phyloP scores from a whole-genome alignment of 495 filamentous ascomycete species.

The Podospora bellae-mahoneyi region DNA sequence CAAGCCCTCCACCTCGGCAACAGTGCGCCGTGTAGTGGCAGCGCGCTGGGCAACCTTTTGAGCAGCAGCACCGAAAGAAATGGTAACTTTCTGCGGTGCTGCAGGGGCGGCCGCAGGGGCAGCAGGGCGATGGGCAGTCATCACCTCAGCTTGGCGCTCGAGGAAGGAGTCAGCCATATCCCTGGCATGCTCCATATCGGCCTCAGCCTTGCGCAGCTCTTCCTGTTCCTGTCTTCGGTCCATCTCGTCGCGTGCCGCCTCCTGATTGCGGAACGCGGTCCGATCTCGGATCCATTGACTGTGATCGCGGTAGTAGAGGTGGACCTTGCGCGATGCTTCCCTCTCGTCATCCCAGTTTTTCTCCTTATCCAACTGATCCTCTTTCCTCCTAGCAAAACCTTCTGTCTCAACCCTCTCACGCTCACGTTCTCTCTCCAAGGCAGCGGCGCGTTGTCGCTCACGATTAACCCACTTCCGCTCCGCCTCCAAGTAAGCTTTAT shows the following conservation, averaged over 20 bases:
- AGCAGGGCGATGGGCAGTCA: conserved; percentile 50
- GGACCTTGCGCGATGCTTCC: conserved; percentile 66
- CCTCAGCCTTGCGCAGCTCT: conserved; percentile 64
- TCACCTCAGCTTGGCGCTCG: conserved; percentile 79
- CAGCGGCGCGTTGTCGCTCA: conserved; percentile 76
- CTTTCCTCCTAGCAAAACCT: conserved; percentile 50
- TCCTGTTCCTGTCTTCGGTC: conserved; percentile 76
- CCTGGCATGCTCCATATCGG: conserved; percentile 72
- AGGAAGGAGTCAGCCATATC: conserved; percentile 94
- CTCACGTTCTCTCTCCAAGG: conserved; percentile 75
- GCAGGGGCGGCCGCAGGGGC: conserved; percentile 48
- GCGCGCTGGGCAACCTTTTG: conserved; percentile 70
- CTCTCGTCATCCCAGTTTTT: conserved; percentile 85
- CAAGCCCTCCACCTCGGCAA: conserved; percentile 89
- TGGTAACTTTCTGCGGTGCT: conserved; percentile 85
- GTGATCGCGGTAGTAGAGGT: conserved; percentile 84
- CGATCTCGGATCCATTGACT: conserved; percentile 82
- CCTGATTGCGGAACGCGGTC: conserved; percentile 64
- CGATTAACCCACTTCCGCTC: conserved; percentile 88
- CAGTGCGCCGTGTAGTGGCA: conserved; percentile 67
- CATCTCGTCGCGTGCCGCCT: conserved; percentile 70
- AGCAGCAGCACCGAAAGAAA: conserved; percentile 85
- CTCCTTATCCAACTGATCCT: conserved; percentile 67
- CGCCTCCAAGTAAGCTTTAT: conserved; percentile 80
- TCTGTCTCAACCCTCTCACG: conserved; percentile 74